Conservation (phyloP, 495 filamentous ascomycete genomes). For the Emericellopsis terricola region DNA sequence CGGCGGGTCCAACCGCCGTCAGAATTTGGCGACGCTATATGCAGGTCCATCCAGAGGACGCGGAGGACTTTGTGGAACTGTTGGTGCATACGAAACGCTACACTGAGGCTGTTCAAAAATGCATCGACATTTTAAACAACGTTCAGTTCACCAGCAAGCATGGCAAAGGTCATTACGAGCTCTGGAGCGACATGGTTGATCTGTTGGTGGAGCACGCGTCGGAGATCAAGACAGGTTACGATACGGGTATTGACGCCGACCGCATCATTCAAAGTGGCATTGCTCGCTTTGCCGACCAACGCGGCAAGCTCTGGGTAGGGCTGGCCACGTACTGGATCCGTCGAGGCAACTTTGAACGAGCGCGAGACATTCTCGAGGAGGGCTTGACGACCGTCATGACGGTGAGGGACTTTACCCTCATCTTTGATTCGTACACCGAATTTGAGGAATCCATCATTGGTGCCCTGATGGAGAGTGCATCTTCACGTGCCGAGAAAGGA, state of each 20-base stretch:
- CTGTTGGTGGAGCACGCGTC: slow-evolving; percentile 81
- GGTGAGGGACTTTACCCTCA: slow-evolving; percentile 90
- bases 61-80: slow-evolving; percentile 85
- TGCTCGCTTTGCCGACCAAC: slow-evolving; percentile 79
- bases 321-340: slow-evolving; percentile 96
- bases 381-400: slow-evolving; percentile 98
- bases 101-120: slow-evolving; percentile 82
- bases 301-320: slow-evolving; percentile 92
- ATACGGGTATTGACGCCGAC: slow-evolving; percentile 77
- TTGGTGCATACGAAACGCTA: slow-evolving; percentile 68
- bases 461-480: slow-evolving; percentile 75
- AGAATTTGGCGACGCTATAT: slow-evolving; percentile 93
- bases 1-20: slow-evolving; percentile 76
- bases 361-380: slow-evolving; percentile 89
- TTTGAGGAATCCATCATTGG: slow-evolving; percentile 95
- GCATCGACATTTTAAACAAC: slow-evolving; percentile 89
- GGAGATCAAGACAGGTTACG: slow-evolving; percentile 63
- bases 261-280: slow-evolving; percentile 88
- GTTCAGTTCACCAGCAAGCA: slow-evolving; percentile 81
- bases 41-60: slow-evolving; percentile 93
- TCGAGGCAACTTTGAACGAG: slow-evolving; percentile 73
- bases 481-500: slow-evolving; percentile 64
- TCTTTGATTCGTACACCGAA: slow-evolving; percentile 93
- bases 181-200: slow-evolving; percentile 99
- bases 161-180: slow-evolving; percentile 84